Percentiles rank a stretch among this genome's conserved stretches.
phyloP scores from a whole-genome alignment of 768 basidiomycete species.

The Calocybe cyanea region DNA sequence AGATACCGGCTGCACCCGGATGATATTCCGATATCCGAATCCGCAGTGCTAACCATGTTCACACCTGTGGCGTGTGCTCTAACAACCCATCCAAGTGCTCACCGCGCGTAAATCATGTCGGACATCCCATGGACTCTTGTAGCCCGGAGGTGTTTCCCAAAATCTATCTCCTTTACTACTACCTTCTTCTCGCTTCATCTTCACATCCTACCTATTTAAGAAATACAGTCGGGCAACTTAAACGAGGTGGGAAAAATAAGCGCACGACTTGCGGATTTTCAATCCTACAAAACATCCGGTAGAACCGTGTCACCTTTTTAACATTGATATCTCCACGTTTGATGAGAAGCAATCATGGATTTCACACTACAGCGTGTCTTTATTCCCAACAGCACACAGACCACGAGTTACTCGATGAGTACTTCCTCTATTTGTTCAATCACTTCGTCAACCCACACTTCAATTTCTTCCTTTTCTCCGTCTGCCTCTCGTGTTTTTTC shows the following conservation, averaged over 20 bases:
- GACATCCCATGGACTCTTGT: conserved; percentile 2
- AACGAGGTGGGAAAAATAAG: conserved; percentile 9
- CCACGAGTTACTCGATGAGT: conserved; percentile 45
- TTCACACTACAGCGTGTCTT: conserved; percentile 15
- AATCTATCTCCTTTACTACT: conserved; percentile 2
- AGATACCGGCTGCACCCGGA: conserved; percentile 38
- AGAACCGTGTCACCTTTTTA: conserved; percentile 13
- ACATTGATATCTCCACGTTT: conserved; percentile 18
- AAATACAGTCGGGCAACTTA: background rate
- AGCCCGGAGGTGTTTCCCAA: conserved; percentile 9
- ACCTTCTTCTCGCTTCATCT: background rate
- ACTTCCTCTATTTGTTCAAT: conserved; percentile 90
- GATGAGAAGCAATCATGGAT: conserved; percentile 9
- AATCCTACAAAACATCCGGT: conserved; percentile 12
- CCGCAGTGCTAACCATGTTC: background rate
- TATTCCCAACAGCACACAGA: conserved; percentile 14
- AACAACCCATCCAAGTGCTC: conserved; percentile 8
- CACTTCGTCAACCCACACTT: conserved; percentile 92
- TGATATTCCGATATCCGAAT: conserved; percentile 9
- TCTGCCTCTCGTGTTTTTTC: conserved; percentile 20
- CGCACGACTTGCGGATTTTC: conserved; percentile 8
- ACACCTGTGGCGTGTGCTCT: conserved; percentile 16
- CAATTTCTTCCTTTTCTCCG: conserved; percentile 80
- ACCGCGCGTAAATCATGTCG: conserved; percentile 16
- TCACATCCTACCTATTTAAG: conserved; percentile 1